Conservation (phyloP, 345 rosid genomes). For the Ceriops decandra region DNA sequence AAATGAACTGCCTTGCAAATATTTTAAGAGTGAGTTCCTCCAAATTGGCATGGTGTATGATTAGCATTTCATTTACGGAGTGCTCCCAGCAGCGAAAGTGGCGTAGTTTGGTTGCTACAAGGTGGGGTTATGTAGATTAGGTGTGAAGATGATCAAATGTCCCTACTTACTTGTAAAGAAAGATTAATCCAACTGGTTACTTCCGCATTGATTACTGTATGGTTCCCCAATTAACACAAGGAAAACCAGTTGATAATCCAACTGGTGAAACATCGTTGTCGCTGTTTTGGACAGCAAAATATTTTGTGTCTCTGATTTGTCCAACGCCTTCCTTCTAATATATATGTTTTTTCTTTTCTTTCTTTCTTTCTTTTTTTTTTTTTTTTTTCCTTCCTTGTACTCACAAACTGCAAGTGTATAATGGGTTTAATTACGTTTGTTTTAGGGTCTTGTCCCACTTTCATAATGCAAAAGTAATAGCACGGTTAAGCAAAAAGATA, state of each 20-base stretch:
- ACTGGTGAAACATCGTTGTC: not conserved
- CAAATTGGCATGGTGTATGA: too few species aligned
- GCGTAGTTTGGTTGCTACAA: constrained; percentile 27
- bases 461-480: constrained; percentile 18
- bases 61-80: too few species aligned
- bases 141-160: constrained; percentile 16
- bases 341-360: too few species aligned
- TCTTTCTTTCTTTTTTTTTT: too few species aligned
- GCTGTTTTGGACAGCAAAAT: not conserved
- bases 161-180: constrained; percentile 16
- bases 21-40: too few species aligned
- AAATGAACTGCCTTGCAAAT: too few species aligned
- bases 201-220: not conserved
- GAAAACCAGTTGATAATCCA: not conserved
- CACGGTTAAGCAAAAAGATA: constrained; percentile 3
- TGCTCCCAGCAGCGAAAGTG: constrained; percentile 20
- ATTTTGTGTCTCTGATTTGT: not conserved
- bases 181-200: not conserved
- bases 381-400: too few species aligned
- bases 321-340: too few species aligned
- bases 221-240: not conserved
- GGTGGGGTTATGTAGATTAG: not conserved
- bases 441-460: not conserved
- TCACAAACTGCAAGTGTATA: too few species aligned
- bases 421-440: too few species aligned